Base-by-base conservation (phyloP, 2,329 filamentous ascomycete species). In the Zelopaecilomyces penicillatus region DNA sequence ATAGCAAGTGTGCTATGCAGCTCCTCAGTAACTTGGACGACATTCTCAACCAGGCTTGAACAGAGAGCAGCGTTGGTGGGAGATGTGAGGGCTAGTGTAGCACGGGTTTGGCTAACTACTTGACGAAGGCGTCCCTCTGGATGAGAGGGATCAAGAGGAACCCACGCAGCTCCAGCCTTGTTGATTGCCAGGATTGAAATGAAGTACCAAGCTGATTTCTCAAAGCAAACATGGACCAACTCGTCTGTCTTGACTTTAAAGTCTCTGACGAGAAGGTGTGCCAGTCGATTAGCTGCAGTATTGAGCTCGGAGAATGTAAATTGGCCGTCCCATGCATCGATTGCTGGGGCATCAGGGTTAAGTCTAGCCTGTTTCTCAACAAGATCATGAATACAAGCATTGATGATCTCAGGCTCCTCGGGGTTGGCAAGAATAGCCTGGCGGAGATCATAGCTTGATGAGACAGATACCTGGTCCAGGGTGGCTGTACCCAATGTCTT, bases 61-160 rank as follows among this genome's bases (percentile, higher is more conserved):
- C 59, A 57, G 6, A 60, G 46, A n/a, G 46, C 44, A 4, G 35
- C 28, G 12, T 51, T 50, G 1, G 50, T 50, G 1, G 43, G 43
- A 1, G 49, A 51, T 8, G 39, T 19, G 3, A 49, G 19, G 10
- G 34, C 39, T 12, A 51, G 29, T 30, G n/a, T 46, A 3, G 39
- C 47, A 4, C 42, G 41, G 29, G 42, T 50, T 29, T 47, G 43
- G 4, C 35, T 19, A 30, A 45, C 35, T 19, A 49, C n/a, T 4
- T 51, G 44, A 27, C 42, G 41, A 5, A 45, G 37, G 9, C 49
- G 44, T 32, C 48, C 38, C 29, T 39, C 39, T 5, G 49, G 49
- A 35, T 51, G 45, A n/a, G 44, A 43, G 6, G 48, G 49, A 8
- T 50, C 50, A 6, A 55, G 50, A 6, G 46, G 50, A 28, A 52